Base-by-base conservation (phyloP, 805 yeast species). In the Komagataella kurtzmanii region DNA sequence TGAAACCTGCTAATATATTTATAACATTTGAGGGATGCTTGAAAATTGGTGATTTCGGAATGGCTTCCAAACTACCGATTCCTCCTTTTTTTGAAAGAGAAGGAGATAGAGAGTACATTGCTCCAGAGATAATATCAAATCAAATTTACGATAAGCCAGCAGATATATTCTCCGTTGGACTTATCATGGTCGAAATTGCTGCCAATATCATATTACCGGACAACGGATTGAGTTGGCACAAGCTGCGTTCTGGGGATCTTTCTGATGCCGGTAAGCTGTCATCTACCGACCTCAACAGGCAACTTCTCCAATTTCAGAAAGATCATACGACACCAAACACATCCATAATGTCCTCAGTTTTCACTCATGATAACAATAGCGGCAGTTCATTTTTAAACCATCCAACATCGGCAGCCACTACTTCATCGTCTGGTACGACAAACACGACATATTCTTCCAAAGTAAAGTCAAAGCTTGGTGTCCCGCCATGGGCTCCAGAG, bases 71-170 rank as follows among this genome's bases (percentile, higher is more conserved):
- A 57, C 70, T 81, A 51, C 98, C 98, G 0, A 80, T 82, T 17
- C 78, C 78, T 49, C 75, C 73, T 46, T 80, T 70, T 56, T 83
- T 88, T 59, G 99, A 93, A 66, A 78, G 96, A 57, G 99, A 93
- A 68, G 99, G 99, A 24, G 99, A 93, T 66, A 74, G 98, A 51
- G 96, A 91, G 64, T 93, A 93, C 66, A 93, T 93, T 67, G 98
- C 99, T 0, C 99, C 99, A 1, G 99, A 93, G 65, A 82, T 93
- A 21, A 82, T 93, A 51, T 80, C 89, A 40, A 80, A 77, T 47
- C 89, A 88, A 62, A 76, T 78, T 47, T 93, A 93, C 63, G 89
- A 88, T 45, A 87, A 85, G 58, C 89, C 91, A 51, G 98, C 98
- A 0, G 99, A 93, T 64, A 82, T 93, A 3, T 93, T 93, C 64